Evolutionary conservation across 257 asterid species (phyloP), one percentile per base, ranked within the genome.

Genomic region (Datura wrightii): DNA sequence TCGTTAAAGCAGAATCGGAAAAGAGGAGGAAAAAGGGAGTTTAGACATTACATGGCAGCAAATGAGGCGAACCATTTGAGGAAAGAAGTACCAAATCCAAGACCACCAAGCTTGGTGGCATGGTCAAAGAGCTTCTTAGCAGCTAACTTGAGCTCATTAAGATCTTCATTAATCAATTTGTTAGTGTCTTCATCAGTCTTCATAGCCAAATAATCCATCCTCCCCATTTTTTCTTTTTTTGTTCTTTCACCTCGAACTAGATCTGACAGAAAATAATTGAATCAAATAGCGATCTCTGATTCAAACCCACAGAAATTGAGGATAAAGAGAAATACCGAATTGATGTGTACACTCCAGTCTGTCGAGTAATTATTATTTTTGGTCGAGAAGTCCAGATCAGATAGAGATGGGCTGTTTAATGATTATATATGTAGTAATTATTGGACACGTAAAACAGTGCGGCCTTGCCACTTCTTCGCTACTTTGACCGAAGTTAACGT

Each of bases 21-120:
- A 65, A 79, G n/a, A 3, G 36, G 5, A 24, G 34, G 19, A 24
- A 3, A 19, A 70, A 66, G 10, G 55, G 36, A 72, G 80, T 72
- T 10, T 10, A 2, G 39, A 39, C 31, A 63, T 82, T 82, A 94
- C 99, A 96, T 94, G 87, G 99, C 98, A 60, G 98, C 90, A 44
- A 93, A 90, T 58, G 98, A 94, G 69, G 98, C 92, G 16, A 94
- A 86, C 99, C 98, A 96, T 94, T 85, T 87, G 90, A 96, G 93
- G 84, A 96, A 89, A 71, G 94, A 90, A 62, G 95, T 87, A 87
- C 97, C 98, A 53, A 93, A 88, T 34, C 91, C 95, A 14, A 83
- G 63, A 85, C 90, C 94, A 1, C 95, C 93, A 80, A 92, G 79
- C 8, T 31, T 84, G 83, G 94, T 41, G 82, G 95, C 94, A 85